phyloP scores from a whole-genome alignment of 2,329 filamentous ascomycete genomes.

The Penicillium concentricum region DNA sequence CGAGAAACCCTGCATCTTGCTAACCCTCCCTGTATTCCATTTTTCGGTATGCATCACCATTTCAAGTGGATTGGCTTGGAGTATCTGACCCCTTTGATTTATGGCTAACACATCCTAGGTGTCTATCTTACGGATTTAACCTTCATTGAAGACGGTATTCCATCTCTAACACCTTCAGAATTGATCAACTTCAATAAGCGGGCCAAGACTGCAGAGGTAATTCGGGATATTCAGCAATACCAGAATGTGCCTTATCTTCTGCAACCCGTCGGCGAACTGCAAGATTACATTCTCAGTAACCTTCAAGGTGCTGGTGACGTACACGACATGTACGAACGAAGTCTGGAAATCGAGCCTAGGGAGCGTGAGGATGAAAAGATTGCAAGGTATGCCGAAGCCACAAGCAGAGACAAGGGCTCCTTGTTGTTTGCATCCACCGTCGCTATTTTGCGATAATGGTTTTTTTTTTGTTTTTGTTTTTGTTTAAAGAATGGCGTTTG shows the following conservation, averaged over 20 bases:
- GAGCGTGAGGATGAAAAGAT: constrained; percentile 99
- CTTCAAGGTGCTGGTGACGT: constrained; percentile 95
- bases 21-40: constrained; percentile 95
- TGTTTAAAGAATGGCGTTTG: constrained; percentile 13
- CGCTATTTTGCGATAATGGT: constrained; percentile 33
- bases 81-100: constrained; percentile 3
- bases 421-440: constrained; percentile 35
- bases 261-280: constrained; percentile 83
- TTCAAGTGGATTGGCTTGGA: background rate
- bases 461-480: constrained; percentile 11
- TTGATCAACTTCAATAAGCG: constrained; percentile 99
- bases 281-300: constrained; percentile 95
- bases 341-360: constrained; percentile 85
- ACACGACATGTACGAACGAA: constrained; percentile 99
- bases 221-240: constrained; percentile 97
- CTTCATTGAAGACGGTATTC: constrained; percentile 98
- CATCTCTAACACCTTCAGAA: constrained; percentile 91
- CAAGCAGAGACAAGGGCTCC: constrained; percentile 35
- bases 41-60: constrained; percentile 70
- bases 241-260: constrained; percentile 96
- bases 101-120: constrained; percentile 53
- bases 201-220: constrained; percentile 96
- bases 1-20: constrained; percentile 87
- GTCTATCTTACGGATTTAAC: constrained; percentile 97
- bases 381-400: constrained; percentile 70